A percentile compares a stretch with the other conserved stretches of the same genome.
phyloP scores from a whole-genome alignment of 2,329 filamentous ascomycete species.

The Fusarium mundagurra region DNA sequence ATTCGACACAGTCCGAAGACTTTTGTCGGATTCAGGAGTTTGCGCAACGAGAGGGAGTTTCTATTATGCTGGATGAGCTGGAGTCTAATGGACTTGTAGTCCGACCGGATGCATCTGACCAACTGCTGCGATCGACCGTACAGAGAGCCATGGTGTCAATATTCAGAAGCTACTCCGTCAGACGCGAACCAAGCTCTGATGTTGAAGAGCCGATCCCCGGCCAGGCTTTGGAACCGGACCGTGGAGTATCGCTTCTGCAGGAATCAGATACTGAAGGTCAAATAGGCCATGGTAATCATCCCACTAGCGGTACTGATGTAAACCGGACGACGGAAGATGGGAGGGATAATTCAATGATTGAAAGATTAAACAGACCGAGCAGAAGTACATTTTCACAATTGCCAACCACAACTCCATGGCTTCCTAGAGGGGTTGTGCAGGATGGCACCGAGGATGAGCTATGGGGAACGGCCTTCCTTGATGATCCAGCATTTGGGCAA shows the following conservation, averaged over 20 bases:
- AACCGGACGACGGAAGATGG: accelerated
- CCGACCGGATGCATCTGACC: not conserved
- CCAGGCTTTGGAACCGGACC: accelerated
- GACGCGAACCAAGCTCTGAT: accelerated
- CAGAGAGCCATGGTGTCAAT: not conserved
- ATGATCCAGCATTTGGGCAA: not conserved
- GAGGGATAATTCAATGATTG: accelerated
- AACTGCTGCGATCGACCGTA: not conserved
- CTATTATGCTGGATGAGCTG: not conserved
- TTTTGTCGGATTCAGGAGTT: not conserved
- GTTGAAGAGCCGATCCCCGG: not conserved
- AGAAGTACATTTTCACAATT: not conserved
- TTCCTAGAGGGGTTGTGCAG: too few species aligned
- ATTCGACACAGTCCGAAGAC: not conserved
- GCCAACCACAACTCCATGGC: not conserved
- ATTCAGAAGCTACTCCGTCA: not conserved
- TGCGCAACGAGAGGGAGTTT: not conserved
- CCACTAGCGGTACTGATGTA: accelerated
- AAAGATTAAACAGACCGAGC: accelerated
- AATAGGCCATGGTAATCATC: accelerated
- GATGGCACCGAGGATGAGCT: too few species aligned
- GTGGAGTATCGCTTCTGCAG: not conserved
- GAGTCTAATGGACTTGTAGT: not conserved
- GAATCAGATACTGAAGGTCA: not conserved
- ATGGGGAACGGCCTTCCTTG: not conserved